Evolutionary conservation across 148 eudicot species (phyloP), one percentile per base, ranked within the genome.

Genomic region (Rhododendron williamsianum): DNA sequence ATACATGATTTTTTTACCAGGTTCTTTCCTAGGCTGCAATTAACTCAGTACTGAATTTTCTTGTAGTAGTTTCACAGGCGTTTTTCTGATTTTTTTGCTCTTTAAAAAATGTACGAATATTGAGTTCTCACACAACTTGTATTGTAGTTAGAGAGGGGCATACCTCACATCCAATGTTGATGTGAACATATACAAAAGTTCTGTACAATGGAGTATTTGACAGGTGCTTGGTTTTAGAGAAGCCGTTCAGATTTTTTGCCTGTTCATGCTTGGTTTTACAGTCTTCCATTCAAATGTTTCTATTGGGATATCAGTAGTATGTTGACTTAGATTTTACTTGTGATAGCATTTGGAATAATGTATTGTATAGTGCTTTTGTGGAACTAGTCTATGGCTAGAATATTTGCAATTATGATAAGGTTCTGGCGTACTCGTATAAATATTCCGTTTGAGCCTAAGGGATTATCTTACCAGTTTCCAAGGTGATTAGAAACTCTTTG

Each of bases 101-200:
- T 65, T 72, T 45, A n/a, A 25, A 27, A 41, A 73, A 23, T 80
- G 89, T 45, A 45, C 15, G 78, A 79, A 27, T 86, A 51, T 82
- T 45, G 0, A 27, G 83, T 86, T 56, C 60, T 81, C 48, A 89
- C 85, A 89, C 87, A 41, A 65, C 43, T 63, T 87, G 78, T 84
- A 87, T 78, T 48, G 21, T 73, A 86, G 72, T 43, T 51, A 83
- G 82, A 65, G 85, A 76, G 67, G 49, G 54, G 83, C 80, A 76
- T 86, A 84, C 78, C 81, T 88, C 49, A 81, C 87, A 82, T 81
- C 83, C 73, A 85, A 84, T 81, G 79, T 86, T 56, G 85, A 84
- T 80, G 86, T 88, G 89, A 88, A 87, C 54, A 83, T 30, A 79
- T 86, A 84, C 74, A 27, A 19, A 76, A 73, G 81, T 67, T 77